Evolutionary conservation across 495 filamentous ascomycete genomes (phyloP), one percentile per base, ranked within the genome.

Genomic region (Aspergillus indologenus): DNA sequence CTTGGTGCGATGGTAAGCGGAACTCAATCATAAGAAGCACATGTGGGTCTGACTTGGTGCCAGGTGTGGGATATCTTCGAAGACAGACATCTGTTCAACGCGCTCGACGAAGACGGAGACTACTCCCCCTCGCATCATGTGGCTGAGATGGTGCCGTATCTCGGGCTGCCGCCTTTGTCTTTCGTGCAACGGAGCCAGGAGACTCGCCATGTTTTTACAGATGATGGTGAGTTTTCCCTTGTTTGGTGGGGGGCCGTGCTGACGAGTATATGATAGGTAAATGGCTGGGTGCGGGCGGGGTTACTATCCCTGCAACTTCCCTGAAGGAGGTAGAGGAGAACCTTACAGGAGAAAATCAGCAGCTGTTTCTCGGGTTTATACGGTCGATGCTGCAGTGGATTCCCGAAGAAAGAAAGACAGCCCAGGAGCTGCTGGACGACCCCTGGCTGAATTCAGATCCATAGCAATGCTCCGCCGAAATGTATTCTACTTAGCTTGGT

Each of bases 361-460:
- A 64, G 18, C 24, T 54, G 20, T 80, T 79, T 52, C 60, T 79
- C 22, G 8, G 55, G 2, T 68, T 79, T 44, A 68, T 78, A 56
- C 47, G 65, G n/a, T 53, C 49, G 34, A 78, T 79, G 74, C 53
- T 81, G 21, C 68, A 70, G 50, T 80, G 77, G 78, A 46, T 54
- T 1, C 74, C 75, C 17, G 62, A 70, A 23, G 55, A 75, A 5
- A 65, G 76, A n/a, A 62, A 61, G 34, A 71, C 69, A 14, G 77
- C 77, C 14, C 65, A 65, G 54, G 62, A 74, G 60, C 45, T 80
- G 26, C 53, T 74, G 21, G 53, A 71, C 0, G 68, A 80, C 54
- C 64, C 65, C 17, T 78, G 73, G 74, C 48, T 78, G 5, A 68
- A 62, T 26, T 60, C 57, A 29, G n/a, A n/a, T n/a, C n/a, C n/a